Evolutionary conservation across 106 monocot species (phyloP), one percentile per base, ranked within the genome.

Genomic region (Apostasia ramifera): DNA sequence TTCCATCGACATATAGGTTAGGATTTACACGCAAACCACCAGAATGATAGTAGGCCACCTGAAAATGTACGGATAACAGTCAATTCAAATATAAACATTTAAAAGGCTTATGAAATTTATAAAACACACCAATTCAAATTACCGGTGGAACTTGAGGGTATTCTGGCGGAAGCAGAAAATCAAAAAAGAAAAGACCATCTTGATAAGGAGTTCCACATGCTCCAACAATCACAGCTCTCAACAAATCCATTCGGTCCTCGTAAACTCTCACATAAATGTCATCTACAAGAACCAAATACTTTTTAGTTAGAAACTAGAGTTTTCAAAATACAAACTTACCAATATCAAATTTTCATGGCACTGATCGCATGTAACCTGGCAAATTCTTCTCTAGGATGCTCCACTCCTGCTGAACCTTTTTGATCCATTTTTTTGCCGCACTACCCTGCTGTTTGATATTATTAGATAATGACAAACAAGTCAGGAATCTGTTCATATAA

Each of bases 141-240:
- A 98, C 98, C 60, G 92, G 98, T 45, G 98, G 98, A 72, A 87
- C 90, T 87, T 85, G 79, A 68, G 98, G 98, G 69, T 87, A 98
- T 15, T 98, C 98, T 11, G 76, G 68, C 10, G 87, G 87, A 52
- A 98, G 79, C 63, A 81, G 79, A 66, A 98, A 98, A 67, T 98
- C 98, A 73, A 98, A 93, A 79, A 98, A 93, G 90, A 98, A 98
- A 74, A 98, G 87, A 8, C 98, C 98, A 72, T 98, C 98, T 69
- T 98, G 98, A 62, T 98, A 98, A 5, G 98, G 98, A 56, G 98
- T 98, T 74, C 90, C 98, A 83, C 76, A 77, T 53, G 90, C 98
- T 42, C 98, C 98, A 70, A 98, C 55, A 65, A 98, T 98, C 38
- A 90, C 98, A 61, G 90, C 90, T 73, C 98, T 85, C 66, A 98